These are phyloP conservation scores for Sideroxylon spinosum DNA, from an alignment of 179 eudicot species.

Conservation along the genomic window DNA sequence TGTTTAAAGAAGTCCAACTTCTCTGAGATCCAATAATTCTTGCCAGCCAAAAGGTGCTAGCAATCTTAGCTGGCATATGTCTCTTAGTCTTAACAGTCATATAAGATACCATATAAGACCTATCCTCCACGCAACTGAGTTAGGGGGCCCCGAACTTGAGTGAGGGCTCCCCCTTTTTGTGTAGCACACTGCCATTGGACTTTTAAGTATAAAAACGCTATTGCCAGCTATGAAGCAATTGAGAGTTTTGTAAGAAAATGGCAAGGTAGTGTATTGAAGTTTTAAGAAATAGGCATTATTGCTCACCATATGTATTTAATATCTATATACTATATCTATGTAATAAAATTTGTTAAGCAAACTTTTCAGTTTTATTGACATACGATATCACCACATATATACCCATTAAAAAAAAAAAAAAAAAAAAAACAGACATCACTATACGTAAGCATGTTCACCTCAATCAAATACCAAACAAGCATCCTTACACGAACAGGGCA, in stretches of 20 bases:
- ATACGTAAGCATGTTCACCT: not conserved
- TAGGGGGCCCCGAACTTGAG: not conserved
- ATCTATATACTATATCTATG: not conserved
- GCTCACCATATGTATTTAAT: not conserved
- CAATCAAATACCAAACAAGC: not conserved
- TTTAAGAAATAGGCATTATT: not conserved
- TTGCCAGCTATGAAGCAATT: too few relatives aligned
- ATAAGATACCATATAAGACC: too few relatives aligned
- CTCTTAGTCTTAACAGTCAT: too few relatives aligned
- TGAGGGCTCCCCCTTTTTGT: not conserved
- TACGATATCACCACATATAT: too few relatives aligned
- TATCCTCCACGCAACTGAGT: not conserved
- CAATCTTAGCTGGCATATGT: too few relatives aligned
- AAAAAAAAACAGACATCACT: too few relatives aligned
- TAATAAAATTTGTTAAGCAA: too few relatives aligned
- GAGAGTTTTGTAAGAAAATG: not conserved
- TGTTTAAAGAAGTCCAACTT: not conserved
- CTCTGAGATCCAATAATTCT: not conserved
- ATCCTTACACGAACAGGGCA: slow-evolving; percentile 2
- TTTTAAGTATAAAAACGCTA: too few relatives aligned
- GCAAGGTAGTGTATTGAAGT: not conserved
- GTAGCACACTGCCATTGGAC: not conserved
- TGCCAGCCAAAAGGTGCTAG: not conserved
- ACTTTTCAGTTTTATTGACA: too few relatives aligned
- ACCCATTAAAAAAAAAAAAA: too few relatives aligned